Evolutionary conservation across 1,139 yeast species (phyloP).

Genomic region (Debaryomyces robertsiae): DNA sequence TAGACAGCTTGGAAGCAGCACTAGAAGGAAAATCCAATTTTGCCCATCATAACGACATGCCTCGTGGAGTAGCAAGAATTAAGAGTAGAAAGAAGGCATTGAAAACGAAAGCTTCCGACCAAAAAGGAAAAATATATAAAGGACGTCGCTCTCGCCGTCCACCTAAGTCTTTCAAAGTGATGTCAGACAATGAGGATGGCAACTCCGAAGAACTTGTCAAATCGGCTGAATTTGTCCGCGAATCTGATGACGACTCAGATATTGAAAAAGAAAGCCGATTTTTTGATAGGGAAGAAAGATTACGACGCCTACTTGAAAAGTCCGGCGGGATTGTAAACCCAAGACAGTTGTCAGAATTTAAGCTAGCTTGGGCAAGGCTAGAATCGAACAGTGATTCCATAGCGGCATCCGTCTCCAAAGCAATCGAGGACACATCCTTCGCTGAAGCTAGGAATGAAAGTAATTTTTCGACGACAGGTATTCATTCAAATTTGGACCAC

Average conservation of each 20-base stretch:
- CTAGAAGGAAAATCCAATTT: conserved; percentile 13
- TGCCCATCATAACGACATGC: not conserved
- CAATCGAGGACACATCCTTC: conserved; percentile 27
- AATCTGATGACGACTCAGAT: conserved; percentile 70
- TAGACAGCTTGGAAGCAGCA: conserved; percentile 36
- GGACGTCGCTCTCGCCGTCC: conserved; percentile 17
- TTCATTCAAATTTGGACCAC: no score
- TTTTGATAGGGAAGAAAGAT: conserved; percentile 58
- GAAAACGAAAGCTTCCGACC: conserved; percentile 8
- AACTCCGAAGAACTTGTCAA: conserved; percentile 22
- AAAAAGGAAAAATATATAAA: not conserved
- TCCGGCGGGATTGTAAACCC: conserved; percentile 47
- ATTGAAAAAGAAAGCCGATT: conserved; percentile 57
- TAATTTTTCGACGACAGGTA: not conserved
- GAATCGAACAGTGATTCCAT: conserved; percentile 22
- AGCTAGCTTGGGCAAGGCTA: conserved; percentile 39
- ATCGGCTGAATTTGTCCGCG: conserved; percentile 58
- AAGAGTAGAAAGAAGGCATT: conserved; percentile 13
- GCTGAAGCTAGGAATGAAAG: conserved; percentile 15
- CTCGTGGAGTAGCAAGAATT: conserved; percentile 27
- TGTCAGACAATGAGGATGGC: conserved; percentile 25
- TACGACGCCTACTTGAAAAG: conserved; percentile 44
- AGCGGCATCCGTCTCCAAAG: conserved; percentile 26
- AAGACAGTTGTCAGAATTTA: conserved; percentile 40
- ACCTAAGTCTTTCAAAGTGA: conserved; percentile 21